A percentile compares a stretch with the other conserved stretches of the same genome.
These are phyloP conservation scores for Allomyces javanicus DNA, from an alignment of 192 early-diverging fungal species.

Conservation along the genomic window DNA sequence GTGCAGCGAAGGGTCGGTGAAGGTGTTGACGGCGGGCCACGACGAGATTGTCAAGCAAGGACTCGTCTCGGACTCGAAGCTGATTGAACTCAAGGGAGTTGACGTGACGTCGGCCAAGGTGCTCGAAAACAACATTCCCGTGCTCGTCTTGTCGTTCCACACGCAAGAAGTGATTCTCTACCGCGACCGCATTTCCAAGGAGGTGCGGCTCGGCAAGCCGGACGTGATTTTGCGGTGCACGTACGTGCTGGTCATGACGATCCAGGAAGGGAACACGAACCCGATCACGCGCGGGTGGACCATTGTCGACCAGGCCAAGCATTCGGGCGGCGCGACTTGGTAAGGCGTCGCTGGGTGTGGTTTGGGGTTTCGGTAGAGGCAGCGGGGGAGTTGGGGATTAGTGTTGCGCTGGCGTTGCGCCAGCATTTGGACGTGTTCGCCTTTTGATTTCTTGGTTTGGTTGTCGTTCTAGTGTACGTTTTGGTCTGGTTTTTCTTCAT, in stretches of 20 bases:
- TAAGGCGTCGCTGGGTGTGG: no score
- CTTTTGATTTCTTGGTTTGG: no score
- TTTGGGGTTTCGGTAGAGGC: no score
- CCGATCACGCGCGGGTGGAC: not conserved
- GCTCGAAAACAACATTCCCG: constrained; percentile 83
- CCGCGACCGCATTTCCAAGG: constrained; percentile 62
- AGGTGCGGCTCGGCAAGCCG: constrained; percentile 71
- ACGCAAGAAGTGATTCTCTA: constrained; percentile 90
- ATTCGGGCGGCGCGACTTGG: no score
- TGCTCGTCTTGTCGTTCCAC: constrained; percentile 69
- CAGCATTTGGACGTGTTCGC: no score
- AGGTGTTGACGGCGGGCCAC: constrained; percentile 61
- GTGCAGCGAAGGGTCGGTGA: constrained; percentile 80
- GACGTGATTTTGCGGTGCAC: constrained; percentile 1
- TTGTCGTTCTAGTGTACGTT: no score
- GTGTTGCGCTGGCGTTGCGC: no score
- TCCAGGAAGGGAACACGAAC: not conserved
- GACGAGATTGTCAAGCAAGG: constrained; percentile 70
- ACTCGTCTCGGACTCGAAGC: constrained; percentile 79
- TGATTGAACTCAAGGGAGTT: constrained; percentile 77
- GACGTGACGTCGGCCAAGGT: constrained; percentile 63
- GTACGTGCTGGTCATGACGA: not conserved
- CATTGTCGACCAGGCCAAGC: not conserved
- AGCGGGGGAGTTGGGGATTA: no score
- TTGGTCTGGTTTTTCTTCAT: no score